Percentiles rank a stretch among this genome's conserved stretches.
These are phyloP conservation scores for Picea abies DNA, from an alignment of 83 land plant genomes.

Conservation along the genomic window DNA sequence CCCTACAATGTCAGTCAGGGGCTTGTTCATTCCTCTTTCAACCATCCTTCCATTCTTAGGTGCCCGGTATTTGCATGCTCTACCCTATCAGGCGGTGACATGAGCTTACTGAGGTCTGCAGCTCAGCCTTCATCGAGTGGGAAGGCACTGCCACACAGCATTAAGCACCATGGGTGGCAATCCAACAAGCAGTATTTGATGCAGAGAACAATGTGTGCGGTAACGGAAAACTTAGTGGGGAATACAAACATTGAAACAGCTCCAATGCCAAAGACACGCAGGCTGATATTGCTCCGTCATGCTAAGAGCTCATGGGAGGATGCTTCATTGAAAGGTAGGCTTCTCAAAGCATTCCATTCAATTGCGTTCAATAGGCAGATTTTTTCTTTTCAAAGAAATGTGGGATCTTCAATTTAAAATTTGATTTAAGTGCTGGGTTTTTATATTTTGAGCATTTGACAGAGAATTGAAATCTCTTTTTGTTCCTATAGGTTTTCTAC, in stretches of 20 bases:
- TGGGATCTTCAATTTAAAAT: too few species aligned
- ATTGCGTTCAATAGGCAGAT: too few species aligned
- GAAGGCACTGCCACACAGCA: neutral
- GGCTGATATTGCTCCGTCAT: conserved; percentile 71
- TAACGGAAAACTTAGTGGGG: neutral
- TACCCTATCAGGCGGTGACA: neutral
- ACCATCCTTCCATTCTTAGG: too few species aligned
- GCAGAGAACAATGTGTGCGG: neutral
- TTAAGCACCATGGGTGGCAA: neutral
- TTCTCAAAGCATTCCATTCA: neutral
- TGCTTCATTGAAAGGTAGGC: conserved; percentile 41
- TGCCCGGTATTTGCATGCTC: neutral
- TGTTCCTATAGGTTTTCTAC: too few species aligned
- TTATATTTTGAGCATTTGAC: too few species aligned
- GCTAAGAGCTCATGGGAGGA: conserved; percentile 50
- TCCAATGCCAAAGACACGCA: conserved; percentile 20
- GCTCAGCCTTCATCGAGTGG: neutral
- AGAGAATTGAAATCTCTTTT: too few species aligned
- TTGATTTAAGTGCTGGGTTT: too few species aligned
- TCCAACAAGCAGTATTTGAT: neutral
- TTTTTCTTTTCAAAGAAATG: too few species aligned
- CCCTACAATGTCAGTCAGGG: too few species aligned
- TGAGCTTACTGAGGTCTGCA: neutral
- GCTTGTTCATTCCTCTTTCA: too few species aligned
- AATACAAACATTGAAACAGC: conserved; percentile 7